Evolutionary conservation across 1,139 yeast species (phyloP).

Genomic region (Pichia sp.): DNA sequence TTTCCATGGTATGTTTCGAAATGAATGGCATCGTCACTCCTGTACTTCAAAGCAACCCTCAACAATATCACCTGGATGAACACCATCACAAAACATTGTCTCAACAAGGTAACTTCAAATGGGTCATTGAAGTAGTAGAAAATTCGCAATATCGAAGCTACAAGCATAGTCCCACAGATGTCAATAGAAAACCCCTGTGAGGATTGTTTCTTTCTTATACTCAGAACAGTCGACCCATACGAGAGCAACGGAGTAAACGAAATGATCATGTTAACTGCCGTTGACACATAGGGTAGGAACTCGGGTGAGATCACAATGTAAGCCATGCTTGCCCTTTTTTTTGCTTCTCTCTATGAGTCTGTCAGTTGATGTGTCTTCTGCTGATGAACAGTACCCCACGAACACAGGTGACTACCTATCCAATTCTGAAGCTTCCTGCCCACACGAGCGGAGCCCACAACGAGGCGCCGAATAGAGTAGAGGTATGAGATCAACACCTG

Average conservation of each 20-base stretch:
- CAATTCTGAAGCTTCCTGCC: background rate
- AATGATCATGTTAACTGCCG: constrained; percentile 44
- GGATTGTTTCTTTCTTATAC: constrained; percentile 59
- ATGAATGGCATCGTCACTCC: constrained; percentile 46
- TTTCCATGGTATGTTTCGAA: constrained; percentile 33
- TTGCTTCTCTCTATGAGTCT: background rate
- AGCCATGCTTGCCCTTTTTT: constrained; percentile 25
- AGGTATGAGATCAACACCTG: background rate
- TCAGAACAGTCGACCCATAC: constrained; percentile 75
- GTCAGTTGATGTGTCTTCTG: background rate
- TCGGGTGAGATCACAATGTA: constrained; percentile 36
- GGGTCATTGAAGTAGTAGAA: constrained; percentile 76
- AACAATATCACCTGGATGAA: constrained; percentile 64
- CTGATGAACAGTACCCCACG: background rate
- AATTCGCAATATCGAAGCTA: constrained; percentile 70
- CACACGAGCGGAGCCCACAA: background rate
- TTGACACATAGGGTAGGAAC: constrained; percentile 44
- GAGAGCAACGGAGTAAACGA: constrained; percentile 79
- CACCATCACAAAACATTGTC: constrained; percentile 78
- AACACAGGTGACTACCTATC: background rate
- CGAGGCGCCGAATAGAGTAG: background rate
- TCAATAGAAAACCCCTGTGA: constrained; percentile 82
- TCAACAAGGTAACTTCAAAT: constrained; percentile 66
- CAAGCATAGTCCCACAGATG: constrained; percentile 85
- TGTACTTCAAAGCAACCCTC: constrained; percentile 57